Base-by-base conservation (phyloP, 2,329 filamentous ascomycete species). In the Pyrenophora seminiperda region DNA sequence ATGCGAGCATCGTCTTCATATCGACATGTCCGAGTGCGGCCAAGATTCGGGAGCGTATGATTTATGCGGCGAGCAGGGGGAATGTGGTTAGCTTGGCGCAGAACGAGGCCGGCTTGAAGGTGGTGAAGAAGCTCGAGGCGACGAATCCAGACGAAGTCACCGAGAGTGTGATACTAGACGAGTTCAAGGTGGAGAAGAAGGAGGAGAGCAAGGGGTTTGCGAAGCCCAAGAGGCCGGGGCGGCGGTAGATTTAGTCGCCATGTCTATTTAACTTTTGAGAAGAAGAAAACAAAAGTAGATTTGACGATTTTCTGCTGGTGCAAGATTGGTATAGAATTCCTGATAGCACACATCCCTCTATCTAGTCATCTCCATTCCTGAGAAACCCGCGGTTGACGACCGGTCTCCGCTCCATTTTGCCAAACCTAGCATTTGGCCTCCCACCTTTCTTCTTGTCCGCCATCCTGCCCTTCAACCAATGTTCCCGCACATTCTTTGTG, bases 41-140 rank as follows among this genome's bases (percentile, higher is more conserved):
- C 43, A 89, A 86, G 74, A 89, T 94, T 76, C 92, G 90, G 76
- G 87, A 89, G 74, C 81, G 89, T 57, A 95, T 95, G 90, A 74
- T 94, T 66, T 94, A 94, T 70, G 89, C 90, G 18, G 83, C 81
- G 45, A 81, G 79, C 50, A 78, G 83, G 61, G 75, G 76, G 20
- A 77, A 77, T 18, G 87, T 90, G 3, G 77, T 91, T 22, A 74
- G 77, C n/a, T 71, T 86, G 27, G 89, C 89, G 14, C 83, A 86
- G 63, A 75, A 74, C 29, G 83, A 90, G 59, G 86, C 83, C 1
- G 86, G 85, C 0, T 66, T 93, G 41, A 79, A 77, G 48, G 76
- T 90, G 4, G 85, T 83, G 49, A 91, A 90, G 81, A 87, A 82
- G 69, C 73, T 87, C 50, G 84, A 87, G 68, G 83, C 80, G 30